phyloP scores from a whole-genome alignment of 2,329 filamentous ascomycete genomes.

The Furcasterigmium sp. region DNA sequence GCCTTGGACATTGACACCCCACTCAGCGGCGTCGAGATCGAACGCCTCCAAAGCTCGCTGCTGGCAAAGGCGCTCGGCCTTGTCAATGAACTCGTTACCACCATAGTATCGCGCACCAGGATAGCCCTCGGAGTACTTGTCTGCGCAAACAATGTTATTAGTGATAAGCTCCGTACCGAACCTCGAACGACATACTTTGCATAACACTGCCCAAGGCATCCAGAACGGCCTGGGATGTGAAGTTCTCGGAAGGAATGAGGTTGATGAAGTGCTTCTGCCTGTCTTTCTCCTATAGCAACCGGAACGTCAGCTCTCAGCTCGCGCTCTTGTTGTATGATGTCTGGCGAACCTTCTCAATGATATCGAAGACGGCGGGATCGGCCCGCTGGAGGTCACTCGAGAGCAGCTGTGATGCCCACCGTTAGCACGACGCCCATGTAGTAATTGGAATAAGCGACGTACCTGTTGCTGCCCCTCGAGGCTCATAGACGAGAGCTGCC shows the following conservation, averaged over 20 bases:
- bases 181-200: slow-evolving; percentile 66
- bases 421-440: slow-evolving; percentile 8
- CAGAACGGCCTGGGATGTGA: slow-evolving; percentile 87
- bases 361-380: slow-evolving; percentile 81
- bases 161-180: neutral
- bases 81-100: slow-evolving; percentile 93
- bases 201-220: slow-evolving; percentile 90
- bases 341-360: slow-evolving; percentile 75
- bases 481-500: slow-evolving; percentile 39
- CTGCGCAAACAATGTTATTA: slow-evolving; percentile 36
- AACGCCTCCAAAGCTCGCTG: slow-evolving; percentile 85
- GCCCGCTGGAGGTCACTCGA: slow-evolving; percentile 74
- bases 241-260: slow-evolving; percentile 91
- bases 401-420: slow-evolving; percentile 57
- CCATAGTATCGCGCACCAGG: slow-evolving; percentile 95
- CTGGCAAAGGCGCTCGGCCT: slow-evolving; percentile 85
- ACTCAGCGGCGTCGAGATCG: slow-evolving; percentile 75
- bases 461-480: slow-evolving; percentile 58
- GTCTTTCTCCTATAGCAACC: slow-evolving; percentile 71
- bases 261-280: slow-evolving; percentile 99
- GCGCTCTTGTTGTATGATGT: neutral
- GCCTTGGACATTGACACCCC: slow-evolving; percentile 90
- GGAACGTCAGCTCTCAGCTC: neutral
- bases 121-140: slow-evolving; percentile 99
- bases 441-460: slow-evolving; percentile 15